These are phyloP conservation scores for Mrakia blollopis DNA, from an alignment of 768 basidiomycete genomes.

Conservation along the genomic window DNA sequence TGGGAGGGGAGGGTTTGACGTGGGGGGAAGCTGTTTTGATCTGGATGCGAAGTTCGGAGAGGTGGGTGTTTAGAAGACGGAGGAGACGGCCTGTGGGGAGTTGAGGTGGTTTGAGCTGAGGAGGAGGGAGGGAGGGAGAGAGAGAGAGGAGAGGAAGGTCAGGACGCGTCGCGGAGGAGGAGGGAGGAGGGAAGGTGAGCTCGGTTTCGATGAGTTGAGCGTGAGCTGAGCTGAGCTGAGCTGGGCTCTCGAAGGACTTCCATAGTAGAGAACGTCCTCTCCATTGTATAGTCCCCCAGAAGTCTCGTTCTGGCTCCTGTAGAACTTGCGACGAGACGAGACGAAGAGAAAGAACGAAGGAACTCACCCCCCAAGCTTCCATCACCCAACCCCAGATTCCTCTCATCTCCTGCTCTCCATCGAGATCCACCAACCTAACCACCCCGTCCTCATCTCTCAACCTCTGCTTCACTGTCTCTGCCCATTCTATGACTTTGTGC, in stretches of 20 bases:
- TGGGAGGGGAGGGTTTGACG: background rate
- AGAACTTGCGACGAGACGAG: background rate
- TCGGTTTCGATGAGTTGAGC: background rate
- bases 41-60: background rate
- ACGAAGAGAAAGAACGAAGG: background rate
- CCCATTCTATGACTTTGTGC: constrained; percentile 5
- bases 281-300: background rate
- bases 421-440: background rate
- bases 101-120: background rate
- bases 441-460: constrained; percentile 3
- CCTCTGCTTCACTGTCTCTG: constrained; percentile 14
- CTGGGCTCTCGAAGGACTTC: background rate
- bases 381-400: constrained; percentile 7
- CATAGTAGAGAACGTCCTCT: background rate
- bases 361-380: constrained; percentile 14
- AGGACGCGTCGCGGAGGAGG: background rate
- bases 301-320: background rate
- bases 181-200: background rate
- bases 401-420: constrained; percentile 9
- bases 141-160: background rate
- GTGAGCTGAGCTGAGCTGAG: too few relatives aligned
- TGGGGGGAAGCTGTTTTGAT: background rate
- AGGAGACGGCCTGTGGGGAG: background rate
- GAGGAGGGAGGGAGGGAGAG: background rate
- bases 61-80: background rate